Conservation (phyloP, 352 stramenopile species). For the Sclerospora graminicola region DNA sequence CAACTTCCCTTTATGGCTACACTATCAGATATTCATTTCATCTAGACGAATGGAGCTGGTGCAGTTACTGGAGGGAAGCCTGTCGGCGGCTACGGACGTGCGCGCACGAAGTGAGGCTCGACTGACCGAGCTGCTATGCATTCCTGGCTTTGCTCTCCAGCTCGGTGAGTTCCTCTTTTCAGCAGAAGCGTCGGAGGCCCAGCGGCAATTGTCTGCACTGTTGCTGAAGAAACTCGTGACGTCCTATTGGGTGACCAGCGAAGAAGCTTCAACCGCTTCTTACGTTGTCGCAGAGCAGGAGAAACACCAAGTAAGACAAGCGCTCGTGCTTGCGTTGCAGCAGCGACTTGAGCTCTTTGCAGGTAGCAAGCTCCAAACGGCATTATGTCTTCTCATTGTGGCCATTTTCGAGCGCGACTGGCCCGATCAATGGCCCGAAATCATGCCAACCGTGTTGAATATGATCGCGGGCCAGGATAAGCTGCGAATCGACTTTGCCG, state of each 20-base stretch:
- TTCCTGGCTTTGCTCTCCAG: conserved; percentile 58
- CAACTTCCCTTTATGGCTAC: background rate
- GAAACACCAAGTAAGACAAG: conserved; percentile 52
- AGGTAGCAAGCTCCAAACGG: conserved; percentile 70
- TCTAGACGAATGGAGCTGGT: conserved; percentile 25
- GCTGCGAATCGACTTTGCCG: conserved; percentile 52
- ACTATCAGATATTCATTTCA: background rate
- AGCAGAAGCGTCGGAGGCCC: conserved; percentile 18
- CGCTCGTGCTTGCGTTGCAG: conserved; percentile 47
- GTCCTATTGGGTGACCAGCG: conserved; percentile 46
- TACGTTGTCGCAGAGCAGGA: conserved; percentile 57
- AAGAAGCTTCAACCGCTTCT: conserved; percentile 11
- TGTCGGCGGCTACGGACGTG: conserved; percentile 33
- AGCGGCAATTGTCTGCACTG: conserved; percentile 61
- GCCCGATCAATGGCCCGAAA: conserved; percentile 73
- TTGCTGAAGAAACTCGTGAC: conserved; percentile 71
- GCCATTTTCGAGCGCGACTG: conserved; percentile 79
- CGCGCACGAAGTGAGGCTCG: conserved; percentile 54
- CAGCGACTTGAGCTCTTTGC: conserved; percentile 45
- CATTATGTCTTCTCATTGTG: conserved; percentile 62
- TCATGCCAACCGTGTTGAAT: conserved; percentile 49
- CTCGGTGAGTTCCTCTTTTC: conserved; percentile 65
- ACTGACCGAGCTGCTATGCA: conserved; percentile 43
- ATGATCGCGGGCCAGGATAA: conserved; percentile 46
- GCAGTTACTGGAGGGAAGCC: conserved; percentile 41